These are phyloP conservation scores for Septoria linicola DNA, from an alignment of 2,329 filamentous ascomycete species.

Conservation along the genomic window DNA sequence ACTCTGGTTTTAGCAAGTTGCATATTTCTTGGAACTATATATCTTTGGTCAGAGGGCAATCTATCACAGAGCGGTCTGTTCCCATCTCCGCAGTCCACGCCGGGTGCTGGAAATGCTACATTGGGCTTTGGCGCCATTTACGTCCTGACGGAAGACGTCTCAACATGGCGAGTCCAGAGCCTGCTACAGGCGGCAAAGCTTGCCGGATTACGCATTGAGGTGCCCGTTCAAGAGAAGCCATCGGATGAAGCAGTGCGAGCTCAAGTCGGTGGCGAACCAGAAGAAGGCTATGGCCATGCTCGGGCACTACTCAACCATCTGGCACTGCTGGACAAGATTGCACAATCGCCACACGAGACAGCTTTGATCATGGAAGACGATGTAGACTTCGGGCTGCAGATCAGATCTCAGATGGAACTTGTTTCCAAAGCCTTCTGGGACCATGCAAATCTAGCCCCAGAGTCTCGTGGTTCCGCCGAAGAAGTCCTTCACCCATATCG, in stretches of 20 bases:
- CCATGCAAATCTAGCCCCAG: neutral
- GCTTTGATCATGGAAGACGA: slow-evolving; percentile 46
- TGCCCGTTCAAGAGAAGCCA: neutral
- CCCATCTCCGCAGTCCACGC: neutral
- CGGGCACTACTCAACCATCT: slow-evolving; percentile 15
- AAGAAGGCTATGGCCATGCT: neutral
- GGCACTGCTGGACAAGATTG: slow-evolving; percentile 31
- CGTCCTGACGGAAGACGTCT: slow-evolving; percentile 15
- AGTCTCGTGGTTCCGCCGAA: neutral
- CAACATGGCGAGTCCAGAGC: slow-evolving; percentile 19
- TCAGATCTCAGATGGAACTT: slow-evolving; percentile 38
- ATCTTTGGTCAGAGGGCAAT: neutral
- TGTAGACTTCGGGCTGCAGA: slow-evolving; percentile 44
- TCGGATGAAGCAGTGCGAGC: neutral
- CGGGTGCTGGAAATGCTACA: slow-evolving; percentile 10
- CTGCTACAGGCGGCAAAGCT: slow-evolving; percentile 10
- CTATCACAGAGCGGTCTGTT: neutral
- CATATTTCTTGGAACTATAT: neutral
- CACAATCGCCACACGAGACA: slow-evolving; percentile 41
- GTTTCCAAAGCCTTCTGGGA: slow-evolving; percentile 33
- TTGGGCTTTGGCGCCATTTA: slow-evolving; percentile 21
- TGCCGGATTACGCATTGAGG: neutral
- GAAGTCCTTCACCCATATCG: slow-evolving; percentile 14
- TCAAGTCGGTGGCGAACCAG: neutral
- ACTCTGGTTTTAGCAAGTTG: neutral